Evolutionary conservation across 2,329 filamentous ascomycete species (phyloP).

Genomic region (Fusarium pseudoanthophilum): DNA sequence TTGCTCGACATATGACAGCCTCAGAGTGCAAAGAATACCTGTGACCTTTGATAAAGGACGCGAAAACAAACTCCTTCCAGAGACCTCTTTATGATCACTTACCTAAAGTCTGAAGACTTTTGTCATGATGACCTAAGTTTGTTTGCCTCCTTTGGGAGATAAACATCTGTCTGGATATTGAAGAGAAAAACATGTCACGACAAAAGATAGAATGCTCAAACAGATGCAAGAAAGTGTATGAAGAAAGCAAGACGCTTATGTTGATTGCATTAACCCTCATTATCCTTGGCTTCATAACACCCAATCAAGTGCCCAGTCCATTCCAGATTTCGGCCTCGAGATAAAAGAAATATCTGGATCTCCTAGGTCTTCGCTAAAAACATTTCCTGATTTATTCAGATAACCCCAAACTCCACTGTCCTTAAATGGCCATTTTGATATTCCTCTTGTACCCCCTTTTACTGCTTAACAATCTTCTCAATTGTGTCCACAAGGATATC

Average conservation of each 20-base stretch:
- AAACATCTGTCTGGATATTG: not conserved
- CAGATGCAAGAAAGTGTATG: not conserved
- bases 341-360: slow-evolving; percentile 5
- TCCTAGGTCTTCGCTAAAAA: slow-evolving; percentile 11
- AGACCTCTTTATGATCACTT: not conserved
- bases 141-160: not conserved
- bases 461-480: slow-evolving; percentile 74
- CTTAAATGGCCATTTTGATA: slow-evolving; percentile 7
- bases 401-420: slow-evolving; percentile 22
- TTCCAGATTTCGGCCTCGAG: not conserved
- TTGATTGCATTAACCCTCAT: slow-evolving; percentile 9
- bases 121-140: not conserved
- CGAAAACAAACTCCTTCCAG: not conserved
- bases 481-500: slow-evolving; percentile 83
- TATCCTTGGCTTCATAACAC: not conserved
- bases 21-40: not conserved
- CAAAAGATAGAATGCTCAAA: not conserved
- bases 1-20: not conserved
- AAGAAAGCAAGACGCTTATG: slow-evolving; percentile 4
- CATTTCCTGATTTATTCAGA: slow-evolving; percentile 4
- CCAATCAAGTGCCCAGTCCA: not conserved
- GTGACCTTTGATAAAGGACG: not conserved
- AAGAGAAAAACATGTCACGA: not conserved
- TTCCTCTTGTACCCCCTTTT: slow-evolving; percentile 26
- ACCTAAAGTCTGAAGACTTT: not conserved